phyloP scores from a whole-genome alignment of 305 asterid genomes.

The Coffea humblotiana region DNA sequence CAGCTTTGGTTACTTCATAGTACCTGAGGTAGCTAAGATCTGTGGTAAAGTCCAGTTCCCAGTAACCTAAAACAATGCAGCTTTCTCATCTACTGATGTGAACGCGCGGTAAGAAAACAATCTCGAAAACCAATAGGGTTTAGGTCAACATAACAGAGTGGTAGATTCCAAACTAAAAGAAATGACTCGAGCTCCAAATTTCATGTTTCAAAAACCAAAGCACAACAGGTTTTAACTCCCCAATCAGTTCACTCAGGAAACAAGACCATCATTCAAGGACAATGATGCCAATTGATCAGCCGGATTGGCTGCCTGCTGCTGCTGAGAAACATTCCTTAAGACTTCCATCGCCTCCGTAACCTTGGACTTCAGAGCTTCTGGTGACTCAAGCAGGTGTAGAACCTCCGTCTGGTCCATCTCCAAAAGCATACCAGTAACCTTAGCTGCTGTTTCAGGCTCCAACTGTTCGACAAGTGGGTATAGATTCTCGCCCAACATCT shows the following conservation, averaged over 20 bases:
- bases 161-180: too few relatives aligned
- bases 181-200: too few relatives aligned
- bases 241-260: conserved; percentile 19
- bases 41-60: too few relatives aligned
- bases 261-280: conserved; percentile 56
- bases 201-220: too few relatives aligned
- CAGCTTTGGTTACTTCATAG: too few relatives aligned
- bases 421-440: conserved; percentile 92
- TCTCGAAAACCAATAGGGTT: too few relatives aligned
- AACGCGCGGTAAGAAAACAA: too few relatives aligned
- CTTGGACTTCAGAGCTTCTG: conserved; percentile 78
- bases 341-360: conserved; percentile 92
- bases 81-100: too few relatives aligned
- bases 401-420: conserved; percentile 97
- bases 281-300: conserved; percentile 55
- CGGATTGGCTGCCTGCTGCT: conserved; percentile 44
- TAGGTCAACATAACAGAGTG: too few relatives aligned
- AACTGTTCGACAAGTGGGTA: conserved; percentile 92
- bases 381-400: conserved; percentile 81
- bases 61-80: too few relatives aligned
- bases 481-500: conserved; percentile 92
- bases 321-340: conserved; percentile 73
- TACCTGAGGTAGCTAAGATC: too few relatives aligned
- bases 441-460: conserved; percentile 87
- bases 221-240: not conserved